These are phyloP conservation scores for Helotiales sp. DNA, from an alignment of 2,329 filamentous ascomycete species.

Conservation along the genomic window DNA sequence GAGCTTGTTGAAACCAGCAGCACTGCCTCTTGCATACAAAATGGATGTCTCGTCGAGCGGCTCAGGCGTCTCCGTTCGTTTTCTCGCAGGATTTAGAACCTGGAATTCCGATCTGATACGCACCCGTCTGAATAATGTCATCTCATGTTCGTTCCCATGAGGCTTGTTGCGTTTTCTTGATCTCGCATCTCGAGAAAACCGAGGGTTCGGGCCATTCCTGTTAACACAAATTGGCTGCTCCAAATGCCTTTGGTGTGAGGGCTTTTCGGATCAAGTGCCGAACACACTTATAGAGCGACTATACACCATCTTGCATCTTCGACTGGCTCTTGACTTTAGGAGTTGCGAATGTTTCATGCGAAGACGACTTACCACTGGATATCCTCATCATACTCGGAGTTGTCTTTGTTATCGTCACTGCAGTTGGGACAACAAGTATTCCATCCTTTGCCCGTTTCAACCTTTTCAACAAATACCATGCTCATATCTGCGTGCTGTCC, in stretches of 20 bases:
- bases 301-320: slow-evolving; percentile 8
- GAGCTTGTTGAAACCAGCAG: neutral
- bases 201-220: too few species aligned
- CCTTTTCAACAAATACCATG: slow-evolving; percentile 43
- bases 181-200: neutral
- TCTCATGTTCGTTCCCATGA: slow-evolving; percentile 15
- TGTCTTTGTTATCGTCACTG: neutral
- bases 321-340: too few species aligned
- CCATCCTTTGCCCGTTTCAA: neutral
- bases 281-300: neutral
- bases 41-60: too few species aligned
- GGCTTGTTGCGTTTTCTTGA: neutral
- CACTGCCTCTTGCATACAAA: neutral
- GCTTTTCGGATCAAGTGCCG: too few species aligned
- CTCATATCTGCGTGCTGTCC: slow-evolving; percentile 43
- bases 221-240: too few species aligned
- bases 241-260: too few species aligned
- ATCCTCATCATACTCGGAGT: neutral
- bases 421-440: slow-evolving; percentile 16
- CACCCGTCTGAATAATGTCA: slow-evolving; percentile 16
- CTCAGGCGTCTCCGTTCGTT: too few species aligned
- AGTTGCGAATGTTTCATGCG: too few species aligned
- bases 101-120: slow-evolving; percentile 7
- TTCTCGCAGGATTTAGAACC: neutral
- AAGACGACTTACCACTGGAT: slow-evolving; percentile 14